These are phyloP conservation scores for Cladosporium austrohemisphaericum DNA, from an alignment of 2,329 filamentous ascomycete species.

Conservation along the genomic window DNA sequence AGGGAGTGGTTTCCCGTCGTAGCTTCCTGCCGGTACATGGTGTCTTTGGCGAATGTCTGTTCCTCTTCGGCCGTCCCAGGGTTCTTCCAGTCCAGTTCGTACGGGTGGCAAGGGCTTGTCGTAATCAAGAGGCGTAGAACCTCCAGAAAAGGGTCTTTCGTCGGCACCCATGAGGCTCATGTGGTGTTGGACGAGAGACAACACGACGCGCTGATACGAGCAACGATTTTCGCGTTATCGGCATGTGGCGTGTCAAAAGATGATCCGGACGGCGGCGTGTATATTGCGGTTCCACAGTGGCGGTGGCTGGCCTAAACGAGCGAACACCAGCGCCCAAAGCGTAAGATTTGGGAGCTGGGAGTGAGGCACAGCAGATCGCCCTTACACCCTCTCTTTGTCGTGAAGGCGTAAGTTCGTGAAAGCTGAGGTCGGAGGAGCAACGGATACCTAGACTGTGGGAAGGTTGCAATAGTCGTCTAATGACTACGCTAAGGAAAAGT, in stretches of 20 bases:
- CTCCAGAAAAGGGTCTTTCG: slow-evolving; percentile 1
- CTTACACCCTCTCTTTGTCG: not conserved
- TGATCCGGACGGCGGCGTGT: not conserved
- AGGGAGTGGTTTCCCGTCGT: slow-evolving; percentile 6
- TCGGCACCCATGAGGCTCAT: not conserved
- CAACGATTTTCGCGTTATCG: not conserved
- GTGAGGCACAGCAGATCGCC: slow-evolving; percentile 3
- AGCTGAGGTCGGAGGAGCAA: slow-evolving; percentile 6
- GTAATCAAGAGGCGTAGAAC: not conserved
- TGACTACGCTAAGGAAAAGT: slow-evolving; percentile 12
- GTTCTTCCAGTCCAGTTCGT: not conserved
- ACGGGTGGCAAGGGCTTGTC: slow-evolving; percentile 12
- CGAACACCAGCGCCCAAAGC: not conserved
- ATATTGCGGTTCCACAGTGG: slow-evolving; percentile 5
- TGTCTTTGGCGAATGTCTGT: not conserved
- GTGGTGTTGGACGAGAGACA: not conserved
- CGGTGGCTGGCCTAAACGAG: slow-evolving; percentile 6
- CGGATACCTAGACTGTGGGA: not conserved
- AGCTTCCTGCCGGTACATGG: not conserved
- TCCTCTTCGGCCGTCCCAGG: not conserved
- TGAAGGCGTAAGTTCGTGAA: slow-evolving; percentile 3
- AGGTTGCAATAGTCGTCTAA: slow-evolving; percentile 3
- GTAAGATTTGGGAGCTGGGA: not conserved
- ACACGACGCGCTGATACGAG: not conserved
- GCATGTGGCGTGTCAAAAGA: slow-evolving; percentile 5